Evolutionary conservation across 441 rosid species (phyloP).

Genomic region (Erodium chrysanthum): DNA sequence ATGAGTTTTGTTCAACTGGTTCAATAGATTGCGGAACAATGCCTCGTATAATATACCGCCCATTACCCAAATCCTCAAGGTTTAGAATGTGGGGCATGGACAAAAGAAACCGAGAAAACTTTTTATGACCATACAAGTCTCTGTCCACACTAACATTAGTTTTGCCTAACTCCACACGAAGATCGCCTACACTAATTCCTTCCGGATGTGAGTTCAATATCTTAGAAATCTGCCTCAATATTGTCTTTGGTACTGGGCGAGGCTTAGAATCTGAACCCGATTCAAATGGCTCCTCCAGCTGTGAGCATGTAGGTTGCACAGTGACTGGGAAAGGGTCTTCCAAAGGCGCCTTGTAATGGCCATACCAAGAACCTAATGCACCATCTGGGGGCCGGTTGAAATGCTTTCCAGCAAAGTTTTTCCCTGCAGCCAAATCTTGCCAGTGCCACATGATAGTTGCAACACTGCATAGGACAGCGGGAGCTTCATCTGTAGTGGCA

Average conservation of each 20-base stretch:
- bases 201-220: slow-evolving; percentile 41
- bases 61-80: slow-evolving; percentile 34
- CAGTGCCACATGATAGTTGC: slow-evolving; percentile 89
- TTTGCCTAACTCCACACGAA: slow-evolving; percentile 44
- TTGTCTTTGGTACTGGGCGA: slow-evolving; percentile 38
- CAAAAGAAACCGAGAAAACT: slow-evolving; percentile 44
- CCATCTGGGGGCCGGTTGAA: slow-evolving; percentile 93
- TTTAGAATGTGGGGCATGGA: slow-evolving; percentile 53
- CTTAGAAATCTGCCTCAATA: slow-evolving; percentile 38
- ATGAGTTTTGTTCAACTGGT: not conserved
- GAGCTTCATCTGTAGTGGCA: slow-evolving; percentile 38
- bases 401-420: slow-evolving; percentile 37
- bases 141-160: slow-evolving; percentile 31
- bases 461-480: slow-evolving; percentile 58
- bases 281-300: slow-evolving; percentile 22
- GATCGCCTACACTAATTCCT: slow-evolving; percentile 41
- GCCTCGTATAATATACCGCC: slow-evolving; percentile 27
- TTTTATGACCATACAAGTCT: slow-evolving; percentile 53
- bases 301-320: slow-evolving; percentile 24
- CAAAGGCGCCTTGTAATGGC: slow-evolving; percentile 54
- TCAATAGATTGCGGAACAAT: not conserved
- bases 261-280: slow-evolving; percentile 25
- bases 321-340: slow-evolving; percentile 47
- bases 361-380: slow-evolving; percentile 82
- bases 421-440: slow-evolving; percentile 44